Evolutionary conservation across 192 early-diverging fungal species (phyloP).

Genomic region (Mortierella hygrophila): DNA sequence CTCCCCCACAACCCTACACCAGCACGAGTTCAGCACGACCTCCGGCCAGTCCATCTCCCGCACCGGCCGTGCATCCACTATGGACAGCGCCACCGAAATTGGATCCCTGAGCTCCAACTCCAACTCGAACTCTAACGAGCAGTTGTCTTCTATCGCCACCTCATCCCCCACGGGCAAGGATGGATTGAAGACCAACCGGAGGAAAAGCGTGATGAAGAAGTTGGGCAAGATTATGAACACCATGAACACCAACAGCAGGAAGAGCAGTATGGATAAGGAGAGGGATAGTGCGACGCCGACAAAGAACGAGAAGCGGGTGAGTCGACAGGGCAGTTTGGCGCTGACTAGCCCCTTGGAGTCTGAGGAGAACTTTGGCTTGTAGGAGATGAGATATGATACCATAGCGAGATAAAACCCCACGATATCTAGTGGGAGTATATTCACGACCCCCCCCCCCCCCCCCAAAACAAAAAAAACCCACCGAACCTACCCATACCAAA

Average conservation of each 20-base stretch:
- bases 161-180: not conserved
- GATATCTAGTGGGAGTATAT: not conserved
- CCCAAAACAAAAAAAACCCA: not conserved
- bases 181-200: conserved; percentile 15
- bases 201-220: conserved; percentile 52
- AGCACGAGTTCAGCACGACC: conserved; percentile 23
- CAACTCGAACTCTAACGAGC: conserved; percentile 7
- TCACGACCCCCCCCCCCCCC: too few relatives aligned
- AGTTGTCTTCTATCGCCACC: not conserved
- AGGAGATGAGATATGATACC: conserved; percentile 9
- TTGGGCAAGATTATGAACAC: conserved; percentile 49
- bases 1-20: conserved; percentile 32
- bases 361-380: conserved; percentile 20
- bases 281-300: not conserved
- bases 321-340: conserved; percentile 28
- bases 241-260: conserved; percentile 20
- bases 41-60: conserved; percentile 10
- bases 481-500: not conserved
- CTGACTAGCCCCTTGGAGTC: conserved; percentile 32
- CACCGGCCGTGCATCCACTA: conserved; percentile 26
- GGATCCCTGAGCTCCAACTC: conserved; percentile 30
- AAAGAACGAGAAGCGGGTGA: conserved; percentile 21
- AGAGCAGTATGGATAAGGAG: conserved; percentile 2
- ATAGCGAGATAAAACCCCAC: not conserved
- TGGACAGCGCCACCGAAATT: conserved; percentile 12